These are phyloP conservation scores for Wallacemonas rigidus DNA, from an alignment of 208 protist species.

Conservation along the genomic window DNA sequence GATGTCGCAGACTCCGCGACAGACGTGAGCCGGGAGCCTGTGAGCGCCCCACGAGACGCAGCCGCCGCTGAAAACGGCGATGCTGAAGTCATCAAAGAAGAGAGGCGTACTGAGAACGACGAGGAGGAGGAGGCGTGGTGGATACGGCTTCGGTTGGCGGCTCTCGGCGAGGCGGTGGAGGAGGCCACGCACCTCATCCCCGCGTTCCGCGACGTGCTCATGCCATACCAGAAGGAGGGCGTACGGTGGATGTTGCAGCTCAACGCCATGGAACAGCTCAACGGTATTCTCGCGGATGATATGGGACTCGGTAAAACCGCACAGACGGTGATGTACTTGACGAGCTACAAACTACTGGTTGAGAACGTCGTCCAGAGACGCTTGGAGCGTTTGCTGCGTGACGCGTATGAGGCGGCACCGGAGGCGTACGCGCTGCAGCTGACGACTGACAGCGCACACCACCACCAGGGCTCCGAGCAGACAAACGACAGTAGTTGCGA, in stretches of 20 bases:
- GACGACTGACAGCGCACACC: neutral
- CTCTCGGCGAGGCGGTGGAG: constrained; percentile 33
- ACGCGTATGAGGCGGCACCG: constrained; percentile 3
- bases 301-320: constrained; percentile 94
- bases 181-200: constrained; percentile 27
- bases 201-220: constrained; percentile 53
- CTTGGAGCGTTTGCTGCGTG: constrained; percentile 11
- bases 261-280: constrained; percentile 88
- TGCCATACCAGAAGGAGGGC: constrained; percentile 95
- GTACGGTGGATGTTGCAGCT: constrained; percentile 96
- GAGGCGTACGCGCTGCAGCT: neutral
- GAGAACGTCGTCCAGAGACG: constrained; percentile 28
- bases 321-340: constrained; percentile 76
- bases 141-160: constrained; percentile 13
- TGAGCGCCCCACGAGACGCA: too few relatives aligned
- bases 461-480: neutral
- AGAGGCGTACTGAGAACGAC: too few relatives aligned
- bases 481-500: neutral
- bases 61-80: too few relatives aligned
- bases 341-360: constrained; percentile 58
- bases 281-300: constrained; percentile 95
- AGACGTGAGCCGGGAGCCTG: neutral
- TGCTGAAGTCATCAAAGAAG: too few relatives aligned
- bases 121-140: neutral
- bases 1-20: constrained; percentile 6